phyloP scores from a whole-genome alignment of 306 rosid genomes.

The Ceratonia siliqua region DNA sequence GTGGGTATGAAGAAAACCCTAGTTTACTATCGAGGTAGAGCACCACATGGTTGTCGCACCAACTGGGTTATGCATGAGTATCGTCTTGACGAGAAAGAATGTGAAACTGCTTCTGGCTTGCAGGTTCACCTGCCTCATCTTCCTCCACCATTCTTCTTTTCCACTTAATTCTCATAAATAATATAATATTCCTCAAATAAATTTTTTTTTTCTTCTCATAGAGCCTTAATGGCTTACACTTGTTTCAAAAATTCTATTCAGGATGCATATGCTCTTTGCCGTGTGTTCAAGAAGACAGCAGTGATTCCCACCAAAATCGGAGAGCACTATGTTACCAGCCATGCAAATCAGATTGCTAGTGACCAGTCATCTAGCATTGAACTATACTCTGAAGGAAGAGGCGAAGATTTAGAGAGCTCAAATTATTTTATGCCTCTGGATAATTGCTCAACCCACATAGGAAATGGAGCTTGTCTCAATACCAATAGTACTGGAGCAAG shows the following conservation, averaged over 20 bases:
- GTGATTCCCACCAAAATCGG: slow-evolving; percentile 59
- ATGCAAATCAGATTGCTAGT: slow-evolving; percentile 52
- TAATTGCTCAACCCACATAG: slow-evolving; percentile 23
- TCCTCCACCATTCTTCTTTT: neutral
- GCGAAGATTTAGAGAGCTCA: slow-evolving; percentile 68
- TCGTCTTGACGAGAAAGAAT: slow-evolving; percentile 87
- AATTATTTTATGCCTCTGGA: slow-evolving; percentile 56
- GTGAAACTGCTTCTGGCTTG: slow-evolving; percentile 64
- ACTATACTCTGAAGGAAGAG: slow-evolving; percentile 73
- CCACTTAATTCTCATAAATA: neutral
- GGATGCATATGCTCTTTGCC: slow-evolving; percentile 97
- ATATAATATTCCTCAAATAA: neutral
- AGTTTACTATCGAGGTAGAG: slow-evolving; percentile 94
- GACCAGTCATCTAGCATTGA: slow-evolving; percentile 79
- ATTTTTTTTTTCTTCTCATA: neutral
- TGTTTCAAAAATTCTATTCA: slow-evolving; percentile 23
- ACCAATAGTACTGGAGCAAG: slow-evolving; percentile 36
- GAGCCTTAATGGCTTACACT: neutral
- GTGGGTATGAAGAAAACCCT: slow-evolving; percentile 98
- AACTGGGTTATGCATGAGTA: slow-evolving; percentile 99
- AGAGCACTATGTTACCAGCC: slow-evolving; percentile 54
- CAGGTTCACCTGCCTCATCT: slow-evolving; percentile 47
- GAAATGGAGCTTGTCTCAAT: slow-evolving; percentile 20
- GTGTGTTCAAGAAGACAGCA: slow-evolving; percentile 76
- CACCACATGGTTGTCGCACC: slow-evolving; percentile 89